phyloP scores from a whole-genome alignment of 352 stramenopile genomes.

The Globisporangium lucens region DNA sequence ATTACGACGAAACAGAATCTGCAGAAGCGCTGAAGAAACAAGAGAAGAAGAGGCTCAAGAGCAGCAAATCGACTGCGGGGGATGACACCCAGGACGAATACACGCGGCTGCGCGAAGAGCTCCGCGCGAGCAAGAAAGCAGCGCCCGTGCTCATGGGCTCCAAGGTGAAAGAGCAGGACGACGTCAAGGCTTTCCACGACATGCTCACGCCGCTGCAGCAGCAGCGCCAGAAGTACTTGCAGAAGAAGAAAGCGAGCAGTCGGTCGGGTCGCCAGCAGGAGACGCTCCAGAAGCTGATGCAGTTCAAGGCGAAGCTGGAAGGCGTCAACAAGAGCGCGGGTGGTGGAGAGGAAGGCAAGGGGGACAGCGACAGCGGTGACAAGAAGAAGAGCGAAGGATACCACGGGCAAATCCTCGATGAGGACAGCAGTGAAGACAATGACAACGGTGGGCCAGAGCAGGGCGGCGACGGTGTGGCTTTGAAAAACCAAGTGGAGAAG shows the following conservation, averaged over 20 bases:
- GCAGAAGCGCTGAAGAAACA: conserved; percentile 2
- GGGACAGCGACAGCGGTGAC: conserved; percentile 5
- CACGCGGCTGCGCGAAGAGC: conserved; percentile 57
- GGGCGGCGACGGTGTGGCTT: not conserved
- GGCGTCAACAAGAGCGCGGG: conserved; percentile 31
- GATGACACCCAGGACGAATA: conserved; percentile 56
- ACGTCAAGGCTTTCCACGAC: conserved; percentile 52
- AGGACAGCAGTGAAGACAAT: conserved; percentile 27
- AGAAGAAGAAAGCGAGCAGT: conserved; percentile 54
- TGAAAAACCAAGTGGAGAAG: conserved; percentile 17
- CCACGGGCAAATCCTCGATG: conserved; percentile 67
- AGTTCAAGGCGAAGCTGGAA: conserved; percentile 56
- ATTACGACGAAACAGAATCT: not conserved
- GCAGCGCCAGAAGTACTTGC: conserved; percentile 67
- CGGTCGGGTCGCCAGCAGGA: conserved; percentile 58
- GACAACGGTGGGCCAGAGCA: conserved; percentile 23
- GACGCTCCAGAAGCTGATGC: conserved; percentile 63
- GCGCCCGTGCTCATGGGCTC: conserved; percentile 49
- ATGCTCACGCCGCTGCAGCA: conserved; percentile 79
- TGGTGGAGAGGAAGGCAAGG: conserved; percentile 9
- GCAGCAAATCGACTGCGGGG: conserved; percentile 11
- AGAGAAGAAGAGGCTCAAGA: conserved; percentile 9
- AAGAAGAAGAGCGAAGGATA: conserved; percentile 34
- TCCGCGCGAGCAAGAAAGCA: conserved; percentile 62
- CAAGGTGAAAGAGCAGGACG: conserved; percentile 56